These are phyloP conservation scores for Mycena metata DNA, from an alignment of 768 basidiomycete genomes.

Conservation along the genomic window DNA sequence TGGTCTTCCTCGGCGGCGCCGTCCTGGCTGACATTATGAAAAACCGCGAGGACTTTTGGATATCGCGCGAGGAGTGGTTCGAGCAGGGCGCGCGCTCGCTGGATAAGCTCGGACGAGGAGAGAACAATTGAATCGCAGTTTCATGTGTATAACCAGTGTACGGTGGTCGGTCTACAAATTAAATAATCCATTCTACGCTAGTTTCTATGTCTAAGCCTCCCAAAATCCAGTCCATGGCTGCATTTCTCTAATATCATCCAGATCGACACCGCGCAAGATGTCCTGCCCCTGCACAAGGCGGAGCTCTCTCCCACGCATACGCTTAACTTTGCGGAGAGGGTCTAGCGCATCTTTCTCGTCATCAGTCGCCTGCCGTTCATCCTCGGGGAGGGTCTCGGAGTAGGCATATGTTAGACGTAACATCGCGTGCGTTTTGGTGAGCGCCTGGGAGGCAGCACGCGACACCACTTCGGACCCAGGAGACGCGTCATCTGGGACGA, in stretches of 20 bases:
- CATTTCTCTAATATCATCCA: constrained; percentile 53
- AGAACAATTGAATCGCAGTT: constrained; percentile 48
- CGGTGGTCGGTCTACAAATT: constrained; percentile 22
- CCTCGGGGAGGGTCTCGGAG: constrained; percentile 68
- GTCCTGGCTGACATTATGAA: constrained; percentile 99
- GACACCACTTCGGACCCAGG: constrained; percentile 53
- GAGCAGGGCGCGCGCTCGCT: constrained; percentile 87
- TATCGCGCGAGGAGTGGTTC: constrained; percentile 93
- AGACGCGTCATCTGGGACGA: constrained; percentile 49
- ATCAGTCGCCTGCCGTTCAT: constrained; percentile 74
- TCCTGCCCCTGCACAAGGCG: constrained; percentile 84
- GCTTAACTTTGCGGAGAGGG: constrained; percentile 72
- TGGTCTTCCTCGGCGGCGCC: constrained; percentile 99
- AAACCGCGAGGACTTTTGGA: constrained; percentile 94
- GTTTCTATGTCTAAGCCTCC: constrained; percentile 41
- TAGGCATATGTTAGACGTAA: constrained; percentile 71
- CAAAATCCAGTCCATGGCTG: constrained; percentile 63
- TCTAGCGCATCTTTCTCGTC: constrained; percentile 80
- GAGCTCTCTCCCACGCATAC: constrained; percentile 91
- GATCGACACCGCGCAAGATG: constrained; percentile 65
- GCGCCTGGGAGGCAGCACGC: constrained; percentile 73
- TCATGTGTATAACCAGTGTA: constrained; percentile 25
- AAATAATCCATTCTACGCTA: constrained; percentile 32
- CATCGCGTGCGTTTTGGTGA: constrained; percentile 83
- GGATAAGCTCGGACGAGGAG: constrained; percentile 87